phyloP scores from a whole-genome alignment of 108 stramenopile species.

The Pelagomonas calceolata region DNA sequence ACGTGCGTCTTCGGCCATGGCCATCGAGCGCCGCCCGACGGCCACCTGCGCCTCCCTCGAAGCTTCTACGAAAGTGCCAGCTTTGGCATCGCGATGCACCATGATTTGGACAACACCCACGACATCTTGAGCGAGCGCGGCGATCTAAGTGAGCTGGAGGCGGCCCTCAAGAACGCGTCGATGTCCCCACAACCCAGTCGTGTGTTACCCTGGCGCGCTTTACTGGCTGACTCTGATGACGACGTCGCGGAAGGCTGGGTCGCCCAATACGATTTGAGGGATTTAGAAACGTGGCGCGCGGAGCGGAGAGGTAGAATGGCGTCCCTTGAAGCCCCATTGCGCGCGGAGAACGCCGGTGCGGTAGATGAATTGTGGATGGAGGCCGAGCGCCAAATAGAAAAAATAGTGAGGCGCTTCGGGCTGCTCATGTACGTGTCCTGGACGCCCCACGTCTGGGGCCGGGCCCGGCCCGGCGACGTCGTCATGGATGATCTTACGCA shows the following conservation, averaged over 20 bases:
- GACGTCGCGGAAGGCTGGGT: not conserved
- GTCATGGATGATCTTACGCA: not conserved
- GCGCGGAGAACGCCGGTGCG: not conserved
- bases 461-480: no score
- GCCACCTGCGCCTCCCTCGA: not conserved
- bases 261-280: not conserved
- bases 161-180: not conserved
- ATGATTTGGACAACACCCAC: no score
- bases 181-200: not conserved
- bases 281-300: not conserved
- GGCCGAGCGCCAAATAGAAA: not conserved
- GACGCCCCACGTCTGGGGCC: conserved; percentile 1
- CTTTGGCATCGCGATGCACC: not conserved
- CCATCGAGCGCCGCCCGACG: not conserved
- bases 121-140: no score
- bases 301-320: not conserved
- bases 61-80: not conserved
- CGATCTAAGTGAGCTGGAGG: not conserved
- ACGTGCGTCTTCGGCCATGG: no score
- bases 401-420: not conserved
- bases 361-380: not conserved
- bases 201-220: not conserved
- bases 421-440: not conserved
- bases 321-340: not conserved
- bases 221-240: not conserved